These are phyloP conservation scores for Trifolium pratense DNA, from an alignment of 306 rosid species.

Conservation along the genomic window DNA sequence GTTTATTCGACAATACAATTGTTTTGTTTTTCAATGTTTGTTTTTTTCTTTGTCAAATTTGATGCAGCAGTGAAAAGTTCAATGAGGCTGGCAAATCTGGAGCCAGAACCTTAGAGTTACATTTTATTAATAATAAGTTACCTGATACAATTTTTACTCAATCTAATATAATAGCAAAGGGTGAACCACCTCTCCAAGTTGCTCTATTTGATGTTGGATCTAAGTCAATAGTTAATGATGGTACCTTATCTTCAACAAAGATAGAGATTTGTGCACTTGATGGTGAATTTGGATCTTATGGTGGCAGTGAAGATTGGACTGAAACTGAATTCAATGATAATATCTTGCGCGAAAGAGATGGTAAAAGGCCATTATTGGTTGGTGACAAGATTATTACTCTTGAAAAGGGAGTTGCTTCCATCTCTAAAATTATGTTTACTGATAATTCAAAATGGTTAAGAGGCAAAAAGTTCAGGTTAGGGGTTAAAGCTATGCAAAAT, in stretches of 20 bases:
- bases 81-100: not conserved
- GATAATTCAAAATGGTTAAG: constrained; percentile 78
- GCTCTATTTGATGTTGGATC: constrained; percentile 53
- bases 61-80: not conserved
- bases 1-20: too few species aligned
- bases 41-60: not conserved
- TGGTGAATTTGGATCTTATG: constrained; percentile 56
- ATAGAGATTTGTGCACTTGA: constrained; percentile 55
- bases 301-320: constrained; percentile 57
- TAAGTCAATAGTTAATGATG: constrained; percentile 41
- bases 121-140: not conserved
- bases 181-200: constrained; percentile 42
- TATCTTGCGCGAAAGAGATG: constrained; percentile 53
- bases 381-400: constrained; percentile 50
- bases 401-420: constrained; percentile 49
- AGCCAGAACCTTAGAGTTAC: not conserved
- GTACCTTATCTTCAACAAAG: constrained; percentile 54
- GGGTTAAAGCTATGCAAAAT: constrained; percentile 48
- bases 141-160: not conserved
- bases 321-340: constrained; percentile 52
- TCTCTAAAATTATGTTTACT: constrained; percentile 41
- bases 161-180: constrained; percentile 42
- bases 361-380: constrained; percentile 55
- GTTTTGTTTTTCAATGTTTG: not conserved
- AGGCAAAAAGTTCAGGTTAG: constrained; percentile 60